Evolutionary conservation across 2,329 filamentous ascomycete species (phyloP), one percentile per base, ranked within the genome.

Genomic region (Xenosphaeropsis pyriputrescens): DNA sequence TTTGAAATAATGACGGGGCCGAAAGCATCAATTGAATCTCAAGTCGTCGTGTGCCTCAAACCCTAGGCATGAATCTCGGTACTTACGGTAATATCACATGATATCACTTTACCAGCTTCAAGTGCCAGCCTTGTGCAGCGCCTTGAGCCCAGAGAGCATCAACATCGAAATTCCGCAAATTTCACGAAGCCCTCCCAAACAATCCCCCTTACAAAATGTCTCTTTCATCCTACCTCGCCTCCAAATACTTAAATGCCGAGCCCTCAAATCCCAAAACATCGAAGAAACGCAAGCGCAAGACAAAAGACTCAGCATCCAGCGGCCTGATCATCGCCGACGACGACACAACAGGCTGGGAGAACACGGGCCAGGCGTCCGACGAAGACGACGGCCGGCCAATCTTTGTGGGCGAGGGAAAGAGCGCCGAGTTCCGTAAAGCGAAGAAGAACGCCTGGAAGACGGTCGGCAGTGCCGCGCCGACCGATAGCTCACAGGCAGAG

Each of bases 391-490:
- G 50, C 1, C 61, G 62, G 1, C 57, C 68, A 3, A 62, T 63
- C 2, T 61, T 75, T 5, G 60, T 64, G 0, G 67, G 70, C 12
- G 60, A 62, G 6, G 66, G 65, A 15, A 41, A 44, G n/a, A 46
- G 45, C 9, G 64, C 72, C 34, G 74, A 79, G 46, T 85, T 89
- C 49, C 74, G 81, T 26, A 79, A 76, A 53, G 61, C 77, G 9
- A 93, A 86, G 52, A 86, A 83, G 51, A 88, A 75, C 36, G 70
- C 66, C 38, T 94, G 88, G 88, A 89, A 83, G 54, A 73, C 69
- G 6, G 56, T 94, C 36, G 75, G 74, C 31, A 44, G 44, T 6
- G 46, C 50, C 2, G 59, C 62, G 39, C 50, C 33, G 39, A 51
- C 33, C 45, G 43, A 48, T 35, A 35, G 29, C 29, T 56, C 60